phyloP scores from a whole-genome alignment of 331 rosid genomes.

The Quercus tomentella region DNA sequence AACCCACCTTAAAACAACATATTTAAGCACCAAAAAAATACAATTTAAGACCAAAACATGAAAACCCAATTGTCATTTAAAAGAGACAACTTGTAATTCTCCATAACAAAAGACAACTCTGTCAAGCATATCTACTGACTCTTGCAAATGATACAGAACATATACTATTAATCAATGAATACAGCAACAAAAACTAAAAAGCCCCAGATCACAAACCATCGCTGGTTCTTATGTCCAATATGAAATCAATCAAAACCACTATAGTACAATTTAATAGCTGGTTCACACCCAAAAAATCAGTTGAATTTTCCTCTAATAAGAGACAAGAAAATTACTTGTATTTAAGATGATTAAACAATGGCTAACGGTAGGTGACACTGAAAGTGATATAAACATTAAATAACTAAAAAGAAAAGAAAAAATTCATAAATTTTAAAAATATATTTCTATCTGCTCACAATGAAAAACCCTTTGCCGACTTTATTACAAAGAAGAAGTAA shows the following conservation, averaged over 20 bases:
- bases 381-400: neutral
- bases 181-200: neutral
- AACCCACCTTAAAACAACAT: neutral
- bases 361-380: neutral
- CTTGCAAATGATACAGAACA: neutral
- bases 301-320: neutral
- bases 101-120: neutral
- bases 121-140: neutral
- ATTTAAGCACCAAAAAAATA: constrained; percentile 1
- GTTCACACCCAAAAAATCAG: neutral
- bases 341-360: neutral
- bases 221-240: neutral
- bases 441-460: neutral
- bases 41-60: neutral
- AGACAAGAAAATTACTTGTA: neutral
- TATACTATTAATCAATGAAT: neutral
- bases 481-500: neutral
- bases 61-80: neutral
- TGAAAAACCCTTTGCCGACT: neutral
- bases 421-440: neutral
- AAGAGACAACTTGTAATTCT: neutral
- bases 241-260: neutral
- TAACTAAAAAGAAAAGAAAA: too few relatives aligned
- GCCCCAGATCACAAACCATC: neutral
- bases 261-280: neutral